Evolutionary conservation across 768 basidiomycete species (phyloP), one percentile per base, ranked within the genome.

Genomic region (Boletus vinaceobasis): DNA sequence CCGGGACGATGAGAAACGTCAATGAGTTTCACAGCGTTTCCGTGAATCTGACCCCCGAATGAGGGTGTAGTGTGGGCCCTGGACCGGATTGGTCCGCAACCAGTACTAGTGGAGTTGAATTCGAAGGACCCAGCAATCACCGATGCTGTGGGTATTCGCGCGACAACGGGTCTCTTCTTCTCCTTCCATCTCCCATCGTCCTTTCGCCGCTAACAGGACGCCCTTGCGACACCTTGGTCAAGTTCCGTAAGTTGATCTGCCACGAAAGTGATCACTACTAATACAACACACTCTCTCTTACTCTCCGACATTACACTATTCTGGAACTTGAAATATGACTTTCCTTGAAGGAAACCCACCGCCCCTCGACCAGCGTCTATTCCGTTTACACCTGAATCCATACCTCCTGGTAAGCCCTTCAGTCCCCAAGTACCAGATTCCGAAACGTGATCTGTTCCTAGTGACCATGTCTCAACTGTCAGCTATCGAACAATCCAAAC

Each of bases 401-500:
- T 38, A 31, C 26, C 33, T 31, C 11, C 50, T 8, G 19, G 65
- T 67, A 17, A 48, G 65, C 50, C 15, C 19, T 27, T 13, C 17
- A 17, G 29, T 46, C n/a, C 10, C 17, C 21, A 19, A 45, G 17
- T 21, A 19, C 32, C 14, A 45, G 19, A 36, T 35, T 37, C 26
- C 23, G 14, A 29, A 27, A 23, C 17, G 5, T 50, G 44, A 66
- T 32, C 13, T 23, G 2, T 33, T 33, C 33, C 21, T 8, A 63
- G 58, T 31, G 33, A 21, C 26, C 37, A 56, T 82, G 60, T 77
- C 75, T 38, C 44, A 57, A n/a, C 29, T 51, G 11, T 48, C 60
- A 3, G 66, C 68, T 5, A 75, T 98, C 38, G 96, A 98, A 64
- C 79, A 80, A 50, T 85, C 93, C 17, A 99, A 99, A 73, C 80